Base-by-base conservation (phyloP, 1,284 basidiomycete species). In the Ceratobasidium sp. region DNA sequence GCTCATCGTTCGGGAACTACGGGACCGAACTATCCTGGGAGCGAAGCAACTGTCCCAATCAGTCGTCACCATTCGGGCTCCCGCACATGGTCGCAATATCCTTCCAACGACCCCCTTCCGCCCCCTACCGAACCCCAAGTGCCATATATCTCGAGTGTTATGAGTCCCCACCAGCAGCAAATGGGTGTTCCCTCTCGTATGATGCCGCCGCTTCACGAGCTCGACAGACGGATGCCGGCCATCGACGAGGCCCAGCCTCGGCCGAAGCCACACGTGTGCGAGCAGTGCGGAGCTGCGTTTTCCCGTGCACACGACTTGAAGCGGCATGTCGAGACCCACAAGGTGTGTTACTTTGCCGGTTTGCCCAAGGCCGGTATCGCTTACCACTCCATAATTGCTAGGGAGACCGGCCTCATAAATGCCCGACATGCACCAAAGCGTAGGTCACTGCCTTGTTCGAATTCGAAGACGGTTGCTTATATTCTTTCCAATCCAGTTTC, bases 231-330 rank as follows among this genome's bases (percentile, higher is more conserved):
- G 15, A 27, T 32, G 8, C 2, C 32, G 25, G n/a, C 45, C 15
- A 32, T 31, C 13, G 49, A 65, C 20, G 62, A 53, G 38, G 4
- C 70, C 29, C 55, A 65, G 32, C 67, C 70, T 1, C 40, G 49
- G 12, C 42, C 43, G 7, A 65, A 67, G 20, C 68, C 58, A n/a
- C 70, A 71, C 38, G 68, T 69, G 22, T 71, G 70, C 34, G 58
- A 65, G 27, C 68, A 69, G 43, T 71, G 70, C 53, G 35, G 38
- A 35, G 57, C 64, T 7, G 68, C 70, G 6, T 71, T 71, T 57
- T 62, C 70, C 20, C 68, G 68, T n/a, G 70, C 70, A n/a, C 70
- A 71, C 35, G 68, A 71, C 43, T 54, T 69, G 2, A 71, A 71
- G 53, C 57, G 68, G 13, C 70, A 71, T 40, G 32, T 62, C 15